Conservation (phyloP, 805 yeast genomes). For the Hanseniaspora jakobsenii region DNA sequence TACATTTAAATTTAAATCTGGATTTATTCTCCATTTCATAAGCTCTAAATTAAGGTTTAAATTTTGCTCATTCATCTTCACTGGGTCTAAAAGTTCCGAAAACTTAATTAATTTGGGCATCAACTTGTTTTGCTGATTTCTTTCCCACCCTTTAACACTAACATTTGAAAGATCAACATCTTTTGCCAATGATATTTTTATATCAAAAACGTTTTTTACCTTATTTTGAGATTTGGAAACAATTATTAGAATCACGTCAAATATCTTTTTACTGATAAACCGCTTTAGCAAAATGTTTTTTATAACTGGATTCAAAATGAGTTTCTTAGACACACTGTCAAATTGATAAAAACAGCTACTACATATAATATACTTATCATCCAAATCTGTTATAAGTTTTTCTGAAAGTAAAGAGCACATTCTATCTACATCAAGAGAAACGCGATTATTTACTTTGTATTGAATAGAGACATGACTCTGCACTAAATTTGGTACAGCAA, state of each 20-base stretch:
- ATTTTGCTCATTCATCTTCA: constrained; percentile 76
- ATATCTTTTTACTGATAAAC: too few relatives aligned
- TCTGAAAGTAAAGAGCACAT: too few relatives aligned
- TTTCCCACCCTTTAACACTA: constrained; percentile 79
- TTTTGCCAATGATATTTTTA: neutral
- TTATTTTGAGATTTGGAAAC: too few relatives aligned
- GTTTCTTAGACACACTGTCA: neutral
- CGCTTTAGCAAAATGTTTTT: constrained; percentile 32
- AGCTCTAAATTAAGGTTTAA: constrained; percentile 79
- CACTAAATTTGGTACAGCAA: constrained; percentile 58
- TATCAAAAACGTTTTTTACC: neutral
- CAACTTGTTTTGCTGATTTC: constrained; percentile 57
- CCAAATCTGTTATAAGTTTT: too few relatives aligned
- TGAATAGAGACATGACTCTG: constrained; percentile 9
- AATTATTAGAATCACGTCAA: too few relatives aligned
- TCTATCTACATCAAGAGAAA: too few relatives aligned
- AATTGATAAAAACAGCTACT: neutral
- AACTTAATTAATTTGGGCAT: constrained; percentile 78
- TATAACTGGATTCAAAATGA: neutral
- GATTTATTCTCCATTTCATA: constrained; percentile 95
- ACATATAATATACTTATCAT: too few relatives aligned
- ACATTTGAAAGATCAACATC: constrained; percentile 20
- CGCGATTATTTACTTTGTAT: too few relatives aligned
- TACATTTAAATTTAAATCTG: constrained; percentile 57
- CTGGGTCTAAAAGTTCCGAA: constrained; percentile 69